Evolutionary conservation across 257 asterid species (phyloP), one percentile per base, ranked within the genome.

Genomic region (Salvia rosmarinus): DNA sequence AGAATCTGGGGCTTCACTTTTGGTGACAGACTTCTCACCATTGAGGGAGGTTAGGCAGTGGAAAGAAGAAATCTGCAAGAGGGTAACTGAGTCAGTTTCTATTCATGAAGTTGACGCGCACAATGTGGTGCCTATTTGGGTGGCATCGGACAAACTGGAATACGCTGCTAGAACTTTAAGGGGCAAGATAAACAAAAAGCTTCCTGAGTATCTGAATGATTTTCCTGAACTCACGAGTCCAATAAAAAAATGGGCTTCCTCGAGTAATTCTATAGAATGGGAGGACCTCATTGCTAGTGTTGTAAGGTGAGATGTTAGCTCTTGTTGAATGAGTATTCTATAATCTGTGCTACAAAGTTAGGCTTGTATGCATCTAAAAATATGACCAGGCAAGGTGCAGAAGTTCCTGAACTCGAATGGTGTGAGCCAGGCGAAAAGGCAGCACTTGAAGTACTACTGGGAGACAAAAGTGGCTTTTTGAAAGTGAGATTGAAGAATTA

Each of bases 381-480:
- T 35, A 21, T 79, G 52, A 77, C 21, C 86, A 95, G 99, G 87
- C 78, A 84, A 84, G 98, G 98, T 73, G 92, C 95, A 79, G 96
- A 88, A 83, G 96, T 95, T 68, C 95, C 99, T 77, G 98, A 95
- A 84, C 84, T 95, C 62, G 89, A 88, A 68, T 95, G 99, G 99
- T 91, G 99, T 71, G 82, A 80, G 84, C 96, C 99, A 51, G 98
- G 98, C 47, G 99, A 95, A 80, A 69, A 81, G 59, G 92, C 91
- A 46, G 99, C 89, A 5, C 69, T 84, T 49, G 90, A 89, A 56
- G 90, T 88, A 57, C 74, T 95, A 67, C 79, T 77, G 81, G 98
- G 98, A 23, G 68, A 72, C 55, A 83, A 86, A 71, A 75, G 52
- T 30, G 99, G 99, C 51, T 95, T 95, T 81, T 77, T 95, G 85